Evolutionary conservation across 1,139 yeast species (phyloP), one percentile per base, ranked within the genome.

Genomic region (Geotrichum candidum): DNA sequence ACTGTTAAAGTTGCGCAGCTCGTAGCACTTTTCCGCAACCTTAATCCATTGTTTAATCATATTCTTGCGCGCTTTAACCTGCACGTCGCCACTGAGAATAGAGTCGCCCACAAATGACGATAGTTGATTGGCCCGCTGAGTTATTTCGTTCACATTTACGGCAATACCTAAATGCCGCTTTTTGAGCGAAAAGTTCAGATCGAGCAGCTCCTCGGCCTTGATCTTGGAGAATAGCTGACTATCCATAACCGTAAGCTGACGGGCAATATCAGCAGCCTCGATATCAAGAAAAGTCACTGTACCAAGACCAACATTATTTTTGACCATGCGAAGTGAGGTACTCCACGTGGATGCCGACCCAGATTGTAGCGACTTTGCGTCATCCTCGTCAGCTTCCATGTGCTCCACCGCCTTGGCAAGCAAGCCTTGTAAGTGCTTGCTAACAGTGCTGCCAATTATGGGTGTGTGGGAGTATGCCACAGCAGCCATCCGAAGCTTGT

Each of bases 41-140:
- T 88, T 89, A 65, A 92, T 78, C 97, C 98, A 92, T 25, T 85
- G 84, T 72, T 87, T 87, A 51, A 91, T 75, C 57, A 83, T 78
- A 67, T 84, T 85, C 53, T 82, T 78, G 65, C 92, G 78, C 69
- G 80, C 77, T 76, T 83, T 79, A 64, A 75, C 69, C 65, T 74
- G 73, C 75, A 83, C 66, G 66, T 73, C 72, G 62, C 65, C 59
- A 70, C 64, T 54, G 68, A 77, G 62, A 41, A 90, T 81, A 6
- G 91, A 84, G 70, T 91, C 97, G 57, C 90, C 80, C 7, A 92
- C 96, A 74, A 90, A 90, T 46, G 88, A 88, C 31, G 94, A 85
- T 61, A 92, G 75, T 66, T 88, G 82, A 74, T 92, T 92, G 7
- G 97, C 88, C 70, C 88, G 87, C 57, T 84, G 74, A 33, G 91